Evolutionary conservation across 306 rosid genomes (phyloP).

Genomic region (Geum urbanum): DNA sequence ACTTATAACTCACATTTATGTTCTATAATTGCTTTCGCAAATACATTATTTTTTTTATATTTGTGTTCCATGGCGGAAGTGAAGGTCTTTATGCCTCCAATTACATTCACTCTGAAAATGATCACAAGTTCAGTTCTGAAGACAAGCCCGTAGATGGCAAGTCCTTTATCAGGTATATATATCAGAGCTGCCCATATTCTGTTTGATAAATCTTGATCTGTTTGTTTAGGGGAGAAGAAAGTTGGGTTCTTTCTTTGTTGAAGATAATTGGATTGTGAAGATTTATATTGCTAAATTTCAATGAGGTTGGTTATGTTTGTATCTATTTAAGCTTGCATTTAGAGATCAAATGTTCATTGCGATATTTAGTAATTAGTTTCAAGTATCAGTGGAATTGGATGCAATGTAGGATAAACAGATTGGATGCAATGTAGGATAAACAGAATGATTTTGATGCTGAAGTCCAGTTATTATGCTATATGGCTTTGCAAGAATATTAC

Average conservation of each 20-base stretch:
- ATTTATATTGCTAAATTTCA: not conserved
- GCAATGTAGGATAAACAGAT: not conserved
- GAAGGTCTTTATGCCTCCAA: conserved; percentile 71
- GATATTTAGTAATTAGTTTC: not conserved
- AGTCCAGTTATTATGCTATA: not conserved
- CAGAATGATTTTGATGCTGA: not conserved
- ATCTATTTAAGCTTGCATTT: not conserved
- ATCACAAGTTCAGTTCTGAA: conserved; percentile 29
- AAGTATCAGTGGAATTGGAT: not conserved
- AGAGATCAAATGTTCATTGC: conserved; percentile 3
- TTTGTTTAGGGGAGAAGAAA: conserved; percentile 17
- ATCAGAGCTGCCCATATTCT: not conserved
- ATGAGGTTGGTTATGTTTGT: conserved; percentile 5
- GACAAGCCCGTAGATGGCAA: conserved; percentile 55
- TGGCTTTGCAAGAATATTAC: not conserved
- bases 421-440: not conserved
- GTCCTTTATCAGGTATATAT: conserved; percentile 60
- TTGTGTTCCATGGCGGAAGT: conserved; percentile 81
- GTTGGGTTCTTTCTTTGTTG: conserved; percentile 1
- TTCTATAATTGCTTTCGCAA: too few species aligned
- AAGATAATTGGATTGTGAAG: conserved; percentile 7
- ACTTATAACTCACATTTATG: too few species aligned
- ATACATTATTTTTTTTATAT: too few species aligned
- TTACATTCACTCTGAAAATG: conserved; percentile 16
- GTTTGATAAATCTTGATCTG: conserved; percentile 24